phyloP scores from a whole-genome alignment of 768 basidiomycete species.

The Tulasnella sp. region DNA sequence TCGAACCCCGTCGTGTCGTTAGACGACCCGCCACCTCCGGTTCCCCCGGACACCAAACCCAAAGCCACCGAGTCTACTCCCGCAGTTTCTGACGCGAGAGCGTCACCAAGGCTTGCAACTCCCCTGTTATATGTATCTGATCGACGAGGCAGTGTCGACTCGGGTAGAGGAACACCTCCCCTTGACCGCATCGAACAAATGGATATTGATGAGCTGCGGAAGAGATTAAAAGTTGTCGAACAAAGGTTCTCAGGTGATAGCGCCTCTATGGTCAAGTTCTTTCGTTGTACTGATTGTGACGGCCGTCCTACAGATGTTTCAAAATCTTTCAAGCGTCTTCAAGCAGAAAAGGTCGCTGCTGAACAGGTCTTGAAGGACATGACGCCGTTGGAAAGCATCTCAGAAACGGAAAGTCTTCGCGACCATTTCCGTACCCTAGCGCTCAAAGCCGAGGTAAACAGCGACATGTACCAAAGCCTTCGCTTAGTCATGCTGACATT shows the following conservation, averaged over 20 bases:
- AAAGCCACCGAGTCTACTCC: neutral
- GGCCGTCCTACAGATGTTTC: slow-evolving; percentile 62
- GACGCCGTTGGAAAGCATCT: slow-evolving; percentile 68
- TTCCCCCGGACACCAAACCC: neutral
- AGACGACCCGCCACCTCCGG: slow-evolving; percentile 8
- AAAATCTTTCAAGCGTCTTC: slow-evolving; percentile 72
- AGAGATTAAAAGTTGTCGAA: slow-evolving; percentile 70
- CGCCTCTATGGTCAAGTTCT: neutral
- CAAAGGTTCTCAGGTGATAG: slow-evolving; percentile 71
- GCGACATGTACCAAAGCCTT: neutral
- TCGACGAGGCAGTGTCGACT: slow-evolving; percentile 1
- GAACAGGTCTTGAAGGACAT: slow-evolving; percentile 70
- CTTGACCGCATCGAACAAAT: slow-evolving; percentile 18
- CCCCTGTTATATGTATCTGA: slow-evolving; percentile 7
- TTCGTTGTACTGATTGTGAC: neutral
- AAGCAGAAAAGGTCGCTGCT: slow-evolving; percentile 69
- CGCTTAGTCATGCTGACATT: neutral
- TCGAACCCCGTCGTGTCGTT: slow-evolving; percentile 31
- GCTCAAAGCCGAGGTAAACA: slow-evolving; percentile 71
- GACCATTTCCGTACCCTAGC: slow-evolving; percentile 71
- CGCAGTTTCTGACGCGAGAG: neutral
- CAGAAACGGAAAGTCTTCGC: slow-evolving; percentile 67
- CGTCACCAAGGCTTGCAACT: neutral
- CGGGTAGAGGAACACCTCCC: slow-evolving; percentile 3
- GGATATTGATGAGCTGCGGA: slow-evolving; percentile 63